Base-by-base conservation (phyloP, 257 asterid genomes). In the Penstemon newberryi region DNA sequence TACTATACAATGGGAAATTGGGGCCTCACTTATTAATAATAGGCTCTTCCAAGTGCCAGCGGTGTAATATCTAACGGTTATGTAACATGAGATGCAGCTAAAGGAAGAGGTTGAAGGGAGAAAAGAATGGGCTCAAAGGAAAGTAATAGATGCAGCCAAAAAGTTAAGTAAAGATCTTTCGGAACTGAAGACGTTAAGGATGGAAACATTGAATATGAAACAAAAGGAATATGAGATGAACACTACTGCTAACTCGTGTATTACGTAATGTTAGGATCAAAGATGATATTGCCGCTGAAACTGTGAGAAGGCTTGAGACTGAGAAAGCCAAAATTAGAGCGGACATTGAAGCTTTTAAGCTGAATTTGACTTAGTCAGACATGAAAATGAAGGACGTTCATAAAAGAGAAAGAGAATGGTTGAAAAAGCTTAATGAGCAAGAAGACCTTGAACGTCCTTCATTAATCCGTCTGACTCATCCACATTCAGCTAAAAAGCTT, bases 161-260 rank as follows among this genome's bases (percentile, higher is more conserved):
- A 69, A 7, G 64, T 7, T 73, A 2, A 54, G 65, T 33, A 51
- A 60, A 60, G 49, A 69, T 19, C 5, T 47, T 8, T 13, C 46
- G 57, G 82, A 78, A 10, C 72, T 78, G 19, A 50, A 70, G 18
- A 13, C 8, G 63, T 37, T 73, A 53, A 59, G 74, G 58, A 64
- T 46, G 73, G 76, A 59, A 15, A 15, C 18, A 53, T 46, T 43
- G 50, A 55, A 55, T 9, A 47, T 0, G 9, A 64, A 60, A 12
- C 51, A 37, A n/a, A 8, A 0, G 6, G 68, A 25, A 52, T 9
- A 73, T 8, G 66, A 69, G 51, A 54, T 4, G 5, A 8, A 18
- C 0, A 8, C 3, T 45, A 63, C 57, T 47, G 68, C 52, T 37
- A 58, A 39, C 47, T n/a, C 41, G 0, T 25, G 25, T 73, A 64